These are phyloP conservation scores for Panicum miliaceum DNA, from an alignment of 176 grass and related monocot genomes.

Conservation along the genomic window DNA sequence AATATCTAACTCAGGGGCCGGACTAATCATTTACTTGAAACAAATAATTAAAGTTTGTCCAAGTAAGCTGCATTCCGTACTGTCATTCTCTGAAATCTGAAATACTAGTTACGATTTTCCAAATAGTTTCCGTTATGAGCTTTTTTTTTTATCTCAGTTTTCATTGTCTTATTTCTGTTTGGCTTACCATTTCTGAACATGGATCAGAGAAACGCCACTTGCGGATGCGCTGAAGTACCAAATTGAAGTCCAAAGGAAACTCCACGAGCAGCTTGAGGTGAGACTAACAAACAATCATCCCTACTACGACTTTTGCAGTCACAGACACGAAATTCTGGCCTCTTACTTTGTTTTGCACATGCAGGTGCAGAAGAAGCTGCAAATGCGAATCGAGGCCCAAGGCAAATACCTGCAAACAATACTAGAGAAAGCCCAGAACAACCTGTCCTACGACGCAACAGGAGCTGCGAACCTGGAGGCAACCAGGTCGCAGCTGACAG, in stretches of 20 bases:
- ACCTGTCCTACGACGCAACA: conserved; percentile 54
- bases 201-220: conserved; percentile 70
- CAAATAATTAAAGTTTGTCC: background rate
- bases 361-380: conserved; percentile 96
- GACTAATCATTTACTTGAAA: background rate
- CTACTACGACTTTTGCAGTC: background rate
- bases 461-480: conserved; percentile 53
- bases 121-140: background rate
- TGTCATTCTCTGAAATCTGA: background rate
- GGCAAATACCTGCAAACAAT: conserved; percentile 89
- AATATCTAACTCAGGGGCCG: background rate
- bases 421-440: conserved; percentile 74
- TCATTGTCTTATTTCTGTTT: background rate
- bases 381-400: conserved; percentile 96
- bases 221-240: conserved; percentile 75
- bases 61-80: background rate
- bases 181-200: conserved; percentile 32
- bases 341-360: background rate
- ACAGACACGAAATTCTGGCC: background rate
- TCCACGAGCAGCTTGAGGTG: conserved; percentile 86
- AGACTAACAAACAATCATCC: background rate
- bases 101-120: background rate
- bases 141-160: background rate
- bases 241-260: conserved; percentile 86
- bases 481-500: conserved; percentile 58